Base-by-base conservation (phyloP, 2,329 filamentous ascomycete genomes). In the Rosellinia necatrix region DNA sequence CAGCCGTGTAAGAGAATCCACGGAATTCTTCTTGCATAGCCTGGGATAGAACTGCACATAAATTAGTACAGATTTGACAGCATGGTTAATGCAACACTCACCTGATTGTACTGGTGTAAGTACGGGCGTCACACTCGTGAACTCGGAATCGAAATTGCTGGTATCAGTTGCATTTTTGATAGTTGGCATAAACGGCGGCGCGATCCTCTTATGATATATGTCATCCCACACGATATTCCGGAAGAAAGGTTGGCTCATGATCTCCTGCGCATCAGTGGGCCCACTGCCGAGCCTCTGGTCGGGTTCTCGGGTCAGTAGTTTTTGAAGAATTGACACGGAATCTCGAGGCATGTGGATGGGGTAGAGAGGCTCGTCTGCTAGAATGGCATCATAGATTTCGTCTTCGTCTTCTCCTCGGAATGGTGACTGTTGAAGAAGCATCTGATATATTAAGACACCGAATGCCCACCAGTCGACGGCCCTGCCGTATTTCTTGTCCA, bases 401-500 rank as follows among this genome's bases (percentile, higher is more conserved):
- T 99, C 94, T 71, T 99, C 96, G 67, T 99, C 94, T 74, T 99
- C 96, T 69, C 94, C 94, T 67, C 94, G 89, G 89, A 99, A 99
- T 0, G 94, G 94, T 25, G 93, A 97, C 73, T 99, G 96, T 71
- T 99, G 96, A 44, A 99, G 85, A 54, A 99, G 88, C 96, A 99
- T 99, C 75, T 99, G 94, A 78, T 99, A 99, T 68, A 99, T 99
- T 67, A 99, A 78, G 27, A 99, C 94, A 72, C 94, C 94, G 75
- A 99, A 99, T 6, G 96, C 96, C 94, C 94, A 99, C 94, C 94
- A 99, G 74, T 99, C 94, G 38, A 99, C 94, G 13, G 94, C 91
- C 56, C 94, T 88, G 41, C 92, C 93, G 69, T 99, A 99, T 72
- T 97, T 97, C 81, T 99, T 99, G 73, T 99, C 94, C 54, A 97